Evolutionary conservation across 352 stramenopile species (phyloP), one percentile per base, ranked within the genome.

Genomic region (Pilasporangium apinafurcum): DNA sequence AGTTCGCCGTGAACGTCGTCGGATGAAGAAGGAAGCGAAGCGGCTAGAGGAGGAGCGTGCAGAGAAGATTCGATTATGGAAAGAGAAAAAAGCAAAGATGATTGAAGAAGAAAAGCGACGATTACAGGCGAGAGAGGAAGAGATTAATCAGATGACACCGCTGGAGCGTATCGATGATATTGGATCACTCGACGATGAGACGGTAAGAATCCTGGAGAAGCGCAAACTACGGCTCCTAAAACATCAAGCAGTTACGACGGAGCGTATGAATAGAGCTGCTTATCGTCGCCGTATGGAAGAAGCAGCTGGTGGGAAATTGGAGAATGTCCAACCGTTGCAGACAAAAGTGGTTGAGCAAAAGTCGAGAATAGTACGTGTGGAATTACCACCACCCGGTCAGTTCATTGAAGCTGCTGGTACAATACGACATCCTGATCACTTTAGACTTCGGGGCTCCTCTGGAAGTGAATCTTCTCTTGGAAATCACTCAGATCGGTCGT

Each of bases 71-170:
- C 68, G 67, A 47, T 71, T 73, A 44, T 82, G 68, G 71, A 82
- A 83, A 47, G 75, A 79, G 45, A 77, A 67, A 38, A 79, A 82
- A 53, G 57, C 59, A 13, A 52, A 58, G 20, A 56, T 76, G 52
- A 48, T 74, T 2, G 56, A 84, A 44, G 66, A 83, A 10, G 71
- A 87, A 26, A 66, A 74, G 30, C 46, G 81, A 32, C 57, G 66
- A 4, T 42, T 79, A 20, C 43, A 82, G 16, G 75, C 75, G 28
- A 53, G 75, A 5, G 75, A 87, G 21, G 63, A 79, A 24, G 67
- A 83, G 50, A 87, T 87, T 32, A 83, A 58, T 44, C 78, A 85
- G 43, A 87, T 87, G 75, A 87, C 75, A 30, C 75, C 75, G 24
- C 59, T 87, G 37, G 68, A 87, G 51, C 63, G 75, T 3, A 59